Base-by-base conservation (phyloP, 2,329 filamentous ascomycete species). In the Endothia cerciana region DNA sequence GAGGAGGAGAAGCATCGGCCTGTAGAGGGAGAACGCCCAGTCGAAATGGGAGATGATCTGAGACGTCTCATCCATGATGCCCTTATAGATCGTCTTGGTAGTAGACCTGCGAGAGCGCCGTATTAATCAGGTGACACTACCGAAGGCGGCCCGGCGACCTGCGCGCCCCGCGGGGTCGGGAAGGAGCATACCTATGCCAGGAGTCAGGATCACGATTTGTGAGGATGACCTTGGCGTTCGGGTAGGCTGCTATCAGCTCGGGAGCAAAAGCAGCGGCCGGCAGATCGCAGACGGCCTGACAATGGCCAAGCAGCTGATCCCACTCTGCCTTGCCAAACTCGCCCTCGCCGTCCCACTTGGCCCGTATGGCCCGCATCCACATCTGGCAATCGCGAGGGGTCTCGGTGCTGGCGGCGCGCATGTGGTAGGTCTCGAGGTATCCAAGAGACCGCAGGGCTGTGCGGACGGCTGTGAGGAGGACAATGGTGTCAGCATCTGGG, bases 201-300 rank as follows among this genome's bases (percentile, higher is more conserved):
- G 72, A 74, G 28, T 78, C 74, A 10, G 76, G 70, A 65, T 82
- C 79, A n/a, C 76, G 71, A 7, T 76, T 72, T 41, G 77, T 79
- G 64, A 80, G 76, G 22, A 85, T 77, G 13, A 84, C 81, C 66
- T 80, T 81, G 53, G 83, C 82, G 36, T 83, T 75, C 0, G 83
- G 82, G 65, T 83, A 83, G 5, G 82, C 72, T 22, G 77, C 76
- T 63, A 84, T 73, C 45, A 84, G 71, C 66, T 85, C 81, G 19
- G 77, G 74, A 3, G 75, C 77, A 53, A 84, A 79, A 30, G 65
- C 64, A 11, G 67, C 67, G 25, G 64, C 64, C 13, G 67, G 67
- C 36, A 68, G 53, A n/a, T 68, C 67, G 45, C 64, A 66, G 25
- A 68, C 67, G 33, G 67, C 76, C 67, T 79, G 80, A 70, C 76